Conservation (phyloP, 352 stramenopile species). For the Peronosclerospora sorghi region DNA sequence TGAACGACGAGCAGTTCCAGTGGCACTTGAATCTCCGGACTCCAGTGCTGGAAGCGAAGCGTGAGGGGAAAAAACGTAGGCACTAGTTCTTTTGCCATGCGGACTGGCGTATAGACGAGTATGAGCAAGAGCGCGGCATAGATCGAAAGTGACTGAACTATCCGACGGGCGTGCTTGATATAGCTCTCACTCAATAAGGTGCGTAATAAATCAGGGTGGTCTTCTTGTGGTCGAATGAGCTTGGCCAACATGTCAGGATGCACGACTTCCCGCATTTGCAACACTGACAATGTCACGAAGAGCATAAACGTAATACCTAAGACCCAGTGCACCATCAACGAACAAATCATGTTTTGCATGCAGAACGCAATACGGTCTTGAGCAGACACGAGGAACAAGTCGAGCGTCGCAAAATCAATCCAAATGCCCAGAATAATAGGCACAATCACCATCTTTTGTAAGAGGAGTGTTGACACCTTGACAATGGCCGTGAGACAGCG, state of each 20-base stretch:
- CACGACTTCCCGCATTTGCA: slow-evolving; percentile 91
- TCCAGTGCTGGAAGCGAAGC: slow-evolving; percentile 88
- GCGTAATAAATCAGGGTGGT: slow-evolving; percentile 92
- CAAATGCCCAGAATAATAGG: slow-evolving; percentile 89
- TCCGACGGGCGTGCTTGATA: slow-evolving; percentile 88
- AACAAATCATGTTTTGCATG: slow-evolving; percentile 84
- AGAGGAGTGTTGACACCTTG: slow-evolving; percentile 91
- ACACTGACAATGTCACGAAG: slow-evolving; percentile 92
- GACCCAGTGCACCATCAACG: slow-evolving; percentile 94
- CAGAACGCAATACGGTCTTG: slow-evolving; percentile 73
- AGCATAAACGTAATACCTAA: slow-evolving; percentile 97
- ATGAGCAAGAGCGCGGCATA: slow-evolving; percentile 84
- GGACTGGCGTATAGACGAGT: slow-evolving; percentile 82
- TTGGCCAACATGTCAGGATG: slow-evolving; percentile 88
- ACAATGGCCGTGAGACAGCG: slow-evolving; percentile 79
- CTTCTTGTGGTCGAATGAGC: slow-evolving; percentile 89
- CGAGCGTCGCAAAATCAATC: slow-evolving; percentile 88
- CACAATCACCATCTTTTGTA: slow-evolving; percentile 97
- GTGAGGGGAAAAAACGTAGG: slow-evolving; percentile 57
- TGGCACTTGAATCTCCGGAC: slow-evolving; percentile 90
- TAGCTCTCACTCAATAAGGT: slow-evolving; percentile 91
- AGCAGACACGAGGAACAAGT: slow-evolving; percentile 75
- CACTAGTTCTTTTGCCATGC: slow-evolving; percentile 36
- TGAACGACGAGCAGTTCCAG: slow-evolving; percentile 94
- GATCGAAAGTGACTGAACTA: slow-evolving; percentile 87